A percentile compares a stretch with the other conserved stretches of the same genome.
phyloP scores from a whole-genome alignment of 2,329 filamentous ascomycete genomes.

The Fusarium burgessii region DNA sequence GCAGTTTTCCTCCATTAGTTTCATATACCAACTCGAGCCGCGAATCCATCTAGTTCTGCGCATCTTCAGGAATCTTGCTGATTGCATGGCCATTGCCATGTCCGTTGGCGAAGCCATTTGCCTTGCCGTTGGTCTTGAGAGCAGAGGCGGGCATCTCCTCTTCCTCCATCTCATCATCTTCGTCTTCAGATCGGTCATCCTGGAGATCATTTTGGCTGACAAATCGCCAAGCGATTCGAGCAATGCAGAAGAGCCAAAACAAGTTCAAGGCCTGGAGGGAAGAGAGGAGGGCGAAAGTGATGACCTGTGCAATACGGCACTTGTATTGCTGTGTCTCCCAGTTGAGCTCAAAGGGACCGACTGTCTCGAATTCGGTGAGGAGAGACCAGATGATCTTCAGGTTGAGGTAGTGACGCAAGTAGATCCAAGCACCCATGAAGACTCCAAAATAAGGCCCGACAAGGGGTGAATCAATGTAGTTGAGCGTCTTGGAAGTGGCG shows the following conservation, averaged over 20 bases:
- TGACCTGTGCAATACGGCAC: slow-evolving; percentile 75
- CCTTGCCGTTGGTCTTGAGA: slow-evolving; percentile 38
- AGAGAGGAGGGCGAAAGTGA: slow-evolving; percentile 73
- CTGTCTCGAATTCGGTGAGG: slow-evolving; percentile 78
- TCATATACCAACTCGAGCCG: not conserved
- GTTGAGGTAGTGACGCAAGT: slow-evolving; percentile 89
- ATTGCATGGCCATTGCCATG: slow-evolving; percentile 31
- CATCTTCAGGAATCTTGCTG: slow-evolving; percentile 27
- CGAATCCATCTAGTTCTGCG: slow-evolving; percentile 30
- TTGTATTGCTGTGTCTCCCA: slow-evolving; percentile 85
- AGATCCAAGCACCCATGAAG: slow-evolving; percentile 88
- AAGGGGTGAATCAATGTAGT: slow-evolving; percentile 85
- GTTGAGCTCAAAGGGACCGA: slow-evolving; percentile 80
- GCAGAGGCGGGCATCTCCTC: slow-evolving; percentile 56
- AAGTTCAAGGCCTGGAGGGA: slow-evolving; percentile 80
- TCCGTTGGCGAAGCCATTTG: slow-evolving; percentile 32
- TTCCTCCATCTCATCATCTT: slow-evolving; percentile 65
- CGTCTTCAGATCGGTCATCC: slow-evolving; percentile 78
- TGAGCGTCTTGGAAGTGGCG: slow-evolving; percentile 90
- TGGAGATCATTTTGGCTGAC: slow-evolving; percentile 70
- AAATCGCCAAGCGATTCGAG: slow-evolving; percentile 79
- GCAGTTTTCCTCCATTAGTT: not conserved
- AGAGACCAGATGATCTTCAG: slow-evolving; percentile 80
- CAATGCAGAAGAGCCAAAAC: slow-evolving; percentile 84
- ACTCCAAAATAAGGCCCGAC: slow-evolving; percentile 86